phyloP scores from a whole-genome alignment of 768 basidiomycete genomes.

The Melanogaster broomeanus region DNA sequence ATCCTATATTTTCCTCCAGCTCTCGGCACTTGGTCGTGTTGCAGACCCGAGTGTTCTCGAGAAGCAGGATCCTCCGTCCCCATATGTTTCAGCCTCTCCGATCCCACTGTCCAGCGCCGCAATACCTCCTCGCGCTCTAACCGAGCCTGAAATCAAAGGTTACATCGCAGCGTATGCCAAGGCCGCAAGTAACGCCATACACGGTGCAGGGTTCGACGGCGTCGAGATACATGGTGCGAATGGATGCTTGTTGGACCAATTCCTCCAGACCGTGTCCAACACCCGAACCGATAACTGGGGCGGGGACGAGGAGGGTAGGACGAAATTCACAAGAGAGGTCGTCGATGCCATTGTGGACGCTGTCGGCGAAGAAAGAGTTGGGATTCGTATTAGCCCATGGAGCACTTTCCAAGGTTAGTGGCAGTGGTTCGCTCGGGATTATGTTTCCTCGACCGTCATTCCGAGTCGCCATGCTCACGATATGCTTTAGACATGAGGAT shows the following conservation, averaged over 20 bases:
- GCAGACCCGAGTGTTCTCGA: slow-evolving; percentile 36
- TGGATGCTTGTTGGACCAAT: slow-evolving; percentile 58
- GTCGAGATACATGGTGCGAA: slow-evolving; percentile 46
- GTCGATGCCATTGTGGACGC: slow-evolving; percentile 41
- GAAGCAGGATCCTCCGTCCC: slow-evolving; percentile 35
- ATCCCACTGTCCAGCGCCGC: slow-evolving; percentile 21
- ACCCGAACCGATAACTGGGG: slow-evolving; percentile 66
- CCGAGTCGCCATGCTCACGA: slow-evolving; percentile 1
- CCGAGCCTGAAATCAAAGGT: slow-evolving; percentile 33
- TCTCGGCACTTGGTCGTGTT: slow-evolving; percentile 55
- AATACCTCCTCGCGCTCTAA: slow-evolving; percentile 17
- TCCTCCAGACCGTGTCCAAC: no score
- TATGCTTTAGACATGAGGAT: slow-evolving; percentile 35
- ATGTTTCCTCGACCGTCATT: no score
- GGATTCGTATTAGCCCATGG: slow-evolving; percentile 47
- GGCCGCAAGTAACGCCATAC: slow-evolving; percentile 37
- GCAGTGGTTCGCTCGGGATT: not conserved
- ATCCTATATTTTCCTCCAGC: slow-evolving; percentile 48
- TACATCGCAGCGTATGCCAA: slow-evolving; percentile 30
- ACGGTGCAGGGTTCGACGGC: slow-evolving; percentile 47
- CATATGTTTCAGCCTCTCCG: slow-evolving; percentile 36
- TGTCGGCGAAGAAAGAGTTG: slow-evolving; percentile 45
- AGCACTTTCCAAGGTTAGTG: slow-evolving; percentile 32
- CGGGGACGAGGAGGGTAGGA: slow-evolving; percentile 54
- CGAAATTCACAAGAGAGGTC: slow-evolving; percentile 48